A percentile compares a stretch with the other conserved stretches of the same genome.
Conservation (phyloP, 1,284 basidiomycete genomes). For the Tilletia indica region DNA sequence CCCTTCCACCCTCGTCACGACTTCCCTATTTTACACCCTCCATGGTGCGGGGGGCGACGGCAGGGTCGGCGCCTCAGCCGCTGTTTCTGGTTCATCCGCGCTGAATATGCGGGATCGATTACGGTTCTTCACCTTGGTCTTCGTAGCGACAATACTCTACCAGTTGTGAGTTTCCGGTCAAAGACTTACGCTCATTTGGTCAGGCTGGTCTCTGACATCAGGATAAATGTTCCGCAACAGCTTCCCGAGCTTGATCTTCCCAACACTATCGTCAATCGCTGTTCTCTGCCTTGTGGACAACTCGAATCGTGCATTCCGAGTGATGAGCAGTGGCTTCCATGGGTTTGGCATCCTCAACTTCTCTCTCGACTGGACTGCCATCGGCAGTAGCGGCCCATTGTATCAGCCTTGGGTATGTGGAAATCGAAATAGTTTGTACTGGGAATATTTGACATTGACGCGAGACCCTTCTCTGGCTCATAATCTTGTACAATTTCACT, state of each 20-base stretch:
- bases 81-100: slow-evolving; percentile 23
- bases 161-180: slow-evolving; percentile 6
- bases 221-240: slow-evolving; percentile 56
- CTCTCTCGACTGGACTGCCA: slow-evolving; percentile 60
- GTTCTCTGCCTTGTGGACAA: slow-evolving; percentile 60
- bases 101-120: slow-evolving; percentile 56
- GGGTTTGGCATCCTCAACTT: slow-evolving; percentile 61
- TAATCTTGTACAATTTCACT: background rate
- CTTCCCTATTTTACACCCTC: slow-evolving; percentile 61
- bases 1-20: slow-evolving; percentile 60
- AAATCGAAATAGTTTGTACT: background rate
- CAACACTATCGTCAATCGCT: slow-evolving; percentile 60
- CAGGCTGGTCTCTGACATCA: no score
- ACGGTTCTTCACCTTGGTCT: slow-evolving; percentile 59
- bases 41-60: slow-evolving; percentile 48
- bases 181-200: no score
- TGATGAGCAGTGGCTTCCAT: slow-evolving; percentile 60
- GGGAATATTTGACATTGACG: background rate
- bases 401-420: slow-evolving; percentile 58
- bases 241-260: slow-evolving; percentile 60
- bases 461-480: background rate
- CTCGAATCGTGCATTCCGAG: slow-evolving; percentile 56
- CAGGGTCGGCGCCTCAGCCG: background rate
- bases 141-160: slow-evolving; percentile 41
- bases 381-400: slow-evolving; percentile 59